Conservation (phyloP, 805 yeast species). For the Blastobotrys americana region DNA sequence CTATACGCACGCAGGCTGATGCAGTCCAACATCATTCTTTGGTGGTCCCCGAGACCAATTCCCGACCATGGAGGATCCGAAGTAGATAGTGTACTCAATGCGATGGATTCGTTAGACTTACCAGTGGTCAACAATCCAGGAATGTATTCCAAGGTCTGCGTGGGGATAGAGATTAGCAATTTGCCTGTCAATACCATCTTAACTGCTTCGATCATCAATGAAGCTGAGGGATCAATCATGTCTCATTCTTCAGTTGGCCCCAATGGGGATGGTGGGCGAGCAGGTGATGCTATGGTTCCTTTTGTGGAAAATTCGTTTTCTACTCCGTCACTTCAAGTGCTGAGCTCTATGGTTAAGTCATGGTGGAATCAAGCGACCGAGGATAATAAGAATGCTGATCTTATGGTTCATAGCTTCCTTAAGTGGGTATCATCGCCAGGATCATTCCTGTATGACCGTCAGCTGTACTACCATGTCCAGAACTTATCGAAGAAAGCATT, state of each 20-base stretch:
- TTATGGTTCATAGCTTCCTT: slow-evolving; percentile 71
- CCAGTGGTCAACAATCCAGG: slow-evolving; percentile 74
- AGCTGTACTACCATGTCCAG: slow-evolving; percentile 79
- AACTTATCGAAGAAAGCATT: slow-evolving; percentile 77
- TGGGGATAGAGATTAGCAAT: slow-evolving; percentile 74
- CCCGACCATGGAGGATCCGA: slow-evolving; percentile 85
- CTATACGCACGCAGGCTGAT: slow-evolving; percentile 73
- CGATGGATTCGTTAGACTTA: slow-evolving; percentile 53
- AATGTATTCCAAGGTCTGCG: slow-evolving; percentile 63
- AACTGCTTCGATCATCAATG: slow-evolving; percentile 75
- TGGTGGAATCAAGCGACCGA: slow-evolving; percentile 92
- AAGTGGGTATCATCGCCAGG: slow-evolving; percentile 78
- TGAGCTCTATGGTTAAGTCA: slow-evolving; percentile 67
- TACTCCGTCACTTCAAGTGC: slow-evolving; percentile 58
- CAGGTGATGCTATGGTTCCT: slow-evolving; percentile 27
- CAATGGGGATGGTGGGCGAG: slow-evolving; percentile 22
- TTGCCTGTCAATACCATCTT: slow-evolving; percentile 79
- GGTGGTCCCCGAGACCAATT: slow-evolving; percentile 84
- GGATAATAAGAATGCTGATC: slow-evolving; percentile 65
- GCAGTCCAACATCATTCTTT: slow-evolving; percentile 61
- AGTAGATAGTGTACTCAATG: slow-evolving; percentile 46
- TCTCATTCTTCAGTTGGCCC: slow-evolving; percentile 24
- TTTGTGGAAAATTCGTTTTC: slow-evolving; percentile 82
- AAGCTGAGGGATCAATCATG: slow-evolving; percentile 79
- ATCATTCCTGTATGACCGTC: slow-evolving; percentile 68